phyloP scores from a whole-genome alignment of 208 protist species.

The Leishmania major region DNA sequence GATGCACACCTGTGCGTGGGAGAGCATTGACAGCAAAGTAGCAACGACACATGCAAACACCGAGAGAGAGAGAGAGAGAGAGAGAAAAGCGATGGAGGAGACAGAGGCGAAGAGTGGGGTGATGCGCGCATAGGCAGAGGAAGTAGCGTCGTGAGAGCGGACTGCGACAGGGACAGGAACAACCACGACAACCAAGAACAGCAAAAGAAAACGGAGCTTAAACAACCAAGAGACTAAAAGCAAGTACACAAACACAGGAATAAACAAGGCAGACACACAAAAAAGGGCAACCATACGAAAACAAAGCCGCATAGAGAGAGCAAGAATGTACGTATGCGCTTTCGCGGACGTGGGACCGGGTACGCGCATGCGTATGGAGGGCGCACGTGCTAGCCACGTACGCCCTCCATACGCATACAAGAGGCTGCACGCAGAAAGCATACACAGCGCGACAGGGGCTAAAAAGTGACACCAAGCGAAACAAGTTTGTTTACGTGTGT shows the following conservation, averaged over 20 bases:
- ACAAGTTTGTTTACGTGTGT: neutral
- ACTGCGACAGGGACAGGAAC: neutral
- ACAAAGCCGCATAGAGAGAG: neutral
- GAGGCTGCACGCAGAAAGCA: neutral
- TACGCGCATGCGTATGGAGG: neutral
- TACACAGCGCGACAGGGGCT: neutral
- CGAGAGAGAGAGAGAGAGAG: neutral
- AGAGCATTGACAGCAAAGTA: neutral
- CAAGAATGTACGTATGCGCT: neutral
- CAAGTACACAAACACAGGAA: neutral
- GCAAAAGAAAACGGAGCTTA: neutral
- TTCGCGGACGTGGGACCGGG: neutral
- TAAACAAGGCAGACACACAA: neutral
- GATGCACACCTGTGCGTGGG: neutral
- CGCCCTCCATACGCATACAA: neutral
- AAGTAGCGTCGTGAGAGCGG: neutral
- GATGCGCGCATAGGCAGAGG: neutral
- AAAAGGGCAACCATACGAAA: neutral
- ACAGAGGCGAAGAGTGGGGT: neutral
- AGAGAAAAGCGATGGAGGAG: neutral
- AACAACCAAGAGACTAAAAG: neutral
- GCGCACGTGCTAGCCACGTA: neutral
- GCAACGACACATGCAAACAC: neutral
- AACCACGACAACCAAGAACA: neutral
- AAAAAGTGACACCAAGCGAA: neutral